These are phyloP conservation scores for Emmonsiellopsis sp. DNA, from an alignment of 2,329 filamentous ascomycete species.

Conservation along the genomic window DNA sequence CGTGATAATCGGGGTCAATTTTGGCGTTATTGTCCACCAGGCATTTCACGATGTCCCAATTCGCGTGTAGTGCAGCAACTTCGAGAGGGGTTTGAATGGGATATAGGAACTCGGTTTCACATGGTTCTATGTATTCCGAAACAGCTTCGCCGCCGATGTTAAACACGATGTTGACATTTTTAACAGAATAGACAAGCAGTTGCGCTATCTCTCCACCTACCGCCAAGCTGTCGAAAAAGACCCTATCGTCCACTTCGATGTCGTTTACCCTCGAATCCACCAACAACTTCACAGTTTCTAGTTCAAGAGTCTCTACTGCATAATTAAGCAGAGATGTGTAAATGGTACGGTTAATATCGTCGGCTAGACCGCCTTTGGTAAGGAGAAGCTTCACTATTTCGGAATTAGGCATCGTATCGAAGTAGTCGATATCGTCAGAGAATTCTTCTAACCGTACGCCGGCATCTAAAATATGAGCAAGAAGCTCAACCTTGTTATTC, in stretches of 20 bases:
- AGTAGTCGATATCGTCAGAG: not conserved
- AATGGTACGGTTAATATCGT: not conserved
- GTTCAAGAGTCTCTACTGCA: not conserved
- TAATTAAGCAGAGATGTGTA: not conserved
- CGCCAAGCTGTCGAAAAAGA: not conserved
- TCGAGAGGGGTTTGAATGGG: conserved; percentile 6
- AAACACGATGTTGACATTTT: not conserved
- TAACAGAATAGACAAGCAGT: not conserved
- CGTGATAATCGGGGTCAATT: conserved; percentile 2
- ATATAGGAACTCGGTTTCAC: conserved; percentile 3
- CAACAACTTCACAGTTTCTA: not conserved
- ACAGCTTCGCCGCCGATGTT: not conserved
- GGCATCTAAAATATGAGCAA: not conserved
- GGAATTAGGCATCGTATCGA: not conserved
- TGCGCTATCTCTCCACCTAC: not conserved
- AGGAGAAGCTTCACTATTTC: conserved; percentile 2
- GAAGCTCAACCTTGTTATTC: conserved; percentile 1
- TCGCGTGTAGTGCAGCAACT: not conserved
- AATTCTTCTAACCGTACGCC: not conserved
- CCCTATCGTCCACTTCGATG: not conserved
- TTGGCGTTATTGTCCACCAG: conserved; percentile 10
- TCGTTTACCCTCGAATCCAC: not conserved
- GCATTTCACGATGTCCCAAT: conserved; percentile 5
- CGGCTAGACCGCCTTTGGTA: not conserved
- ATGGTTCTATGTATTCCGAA: not conserved